Base-by-base conservation (phyloP, 2,329 filamentous ascomycete genomes). In the Ophiocordyceps australis region DNA sequence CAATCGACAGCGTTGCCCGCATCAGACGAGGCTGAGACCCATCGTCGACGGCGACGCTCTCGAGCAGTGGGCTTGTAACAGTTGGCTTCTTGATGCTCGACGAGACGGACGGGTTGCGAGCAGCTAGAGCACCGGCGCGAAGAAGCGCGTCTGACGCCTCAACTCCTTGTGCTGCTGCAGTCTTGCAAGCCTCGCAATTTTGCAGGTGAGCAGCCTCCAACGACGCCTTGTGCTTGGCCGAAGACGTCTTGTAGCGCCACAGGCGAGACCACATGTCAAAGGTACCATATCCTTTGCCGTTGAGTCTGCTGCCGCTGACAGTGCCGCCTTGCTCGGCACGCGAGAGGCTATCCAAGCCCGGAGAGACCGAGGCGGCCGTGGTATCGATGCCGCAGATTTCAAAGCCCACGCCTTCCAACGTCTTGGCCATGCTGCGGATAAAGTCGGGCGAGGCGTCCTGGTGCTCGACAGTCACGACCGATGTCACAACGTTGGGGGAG, bases 401-500 rank as follows among this genome's bases (percentile, higher is more conserved):
- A 41, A 73, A 74, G 11, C 67, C 69, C 17, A 58, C 59, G 28
- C 59, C 53, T 29, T 69, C 57, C 13, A 76, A 56, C 7, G 59
- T 53, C 23, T 42, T 41, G 32, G 48, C 47, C 36, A 64, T 59
- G 32, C 35, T 40, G 17, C 57, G 55, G 17, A 58, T 49, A 17
- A 46, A 46, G 10, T 59, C 55, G 17, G 49, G 45, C 3, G 52
- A 41, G 30, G 47, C 46, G 31, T 54, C 38, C 23, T 38, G 40
- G 46, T 75, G 70, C 37, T 59, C 54, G 33, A 75, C 54, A 17
- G 68, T 71, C 36, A 80, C 67, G 32, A 69, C 69, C 25, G 76
- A 77, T 20, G 73, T 74, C 38, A 81, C 63, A 32, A 81, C 65
- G 35, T 77, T 80, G 31, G 74, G 65, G 33, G 72, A 74, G 17